Conservation (phyloP, 2,329 filamentous ascomycete species). For the Alternaria ventricosa region DNA sequence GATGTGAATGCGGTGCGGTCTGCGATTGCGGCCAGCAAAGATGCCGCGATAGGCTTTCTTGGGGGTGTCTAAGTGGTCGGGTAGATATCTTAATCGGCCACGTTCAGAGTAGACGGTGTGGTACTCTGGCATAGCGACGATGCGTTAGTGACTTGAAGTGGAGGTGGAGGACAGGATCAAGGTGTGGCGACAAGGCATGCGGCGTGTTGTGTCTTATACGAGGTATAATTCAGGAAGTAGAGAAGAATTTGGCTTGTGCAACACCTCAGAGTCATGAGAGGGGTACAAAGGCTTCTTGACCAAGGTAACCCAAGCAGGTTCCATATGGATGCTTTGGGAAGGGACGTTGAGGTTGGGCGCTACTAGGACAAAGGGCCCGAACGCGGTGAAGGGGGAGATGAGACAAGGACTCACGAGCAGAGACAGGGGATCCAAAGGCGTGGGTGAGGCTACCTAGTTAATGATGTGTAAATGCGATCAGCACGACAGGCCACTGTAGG, state of each 20-base stretch:
- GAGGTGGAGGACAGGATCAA: slow-evolving; percentile 5
- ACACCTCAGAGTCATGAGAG: slow-evolving; percentile 39
- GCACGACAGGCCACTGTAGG: slow-evolving; percentile 31
- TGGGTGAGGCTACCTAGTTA: slow-evolving; percentile 24
- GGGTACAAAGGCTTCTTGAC: slow-evolving; percentile 44
- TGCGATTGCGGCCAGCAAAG: slow-evolving; percentile 59
- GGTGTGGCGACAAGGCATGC: slow-evolving; percentile 20
- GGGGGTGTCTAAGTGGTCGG: slow-evolving; percentile 42
- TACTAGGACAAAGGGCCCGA: slow-evolving; percentile 41
- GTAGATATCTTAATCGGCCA: slow-evolving; percentile 48
- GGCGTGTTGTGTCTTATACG: slow-evolving; percentile 29
- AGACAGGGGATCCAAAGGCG: slow-evolving; percentile 28
- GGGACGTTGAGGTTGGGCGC: slow-evolving; percentile 26
- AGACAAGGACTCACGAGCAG: slow-evolving; percentile 45
- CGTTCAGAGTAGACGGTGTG: slow-evolving; percentile 47
- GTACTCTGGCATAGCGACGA: slow-evolving; percentile 49
- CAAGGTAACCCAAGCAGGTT: slow-evolving; percentile 40
- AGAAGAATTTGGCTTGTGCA: slow-evolving; percentile 32
- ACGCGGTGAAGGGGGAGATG: slow-evolving; percentile 37
- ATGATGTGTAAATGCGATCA: slow-evolving; percentile 33
- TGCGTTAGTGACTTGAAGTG: slow-evolving; percentile 39
- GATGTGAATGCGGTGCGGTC: slow-evolving; percentile 65
- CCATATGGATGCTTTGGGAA: slow-evolving; percentile 42
- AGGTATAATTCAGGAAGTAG: slow-evolving; percentile 18
- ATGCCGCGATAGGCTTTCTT: slow-evolving; percentile 36